Percentiles rank a stretch among this genome's conserved stretches.
Evolutionary conservation across 2,329 filamentous ascomycete genomes (phyloP).

Genomic region (Colletotrichum musicola): DNA sequence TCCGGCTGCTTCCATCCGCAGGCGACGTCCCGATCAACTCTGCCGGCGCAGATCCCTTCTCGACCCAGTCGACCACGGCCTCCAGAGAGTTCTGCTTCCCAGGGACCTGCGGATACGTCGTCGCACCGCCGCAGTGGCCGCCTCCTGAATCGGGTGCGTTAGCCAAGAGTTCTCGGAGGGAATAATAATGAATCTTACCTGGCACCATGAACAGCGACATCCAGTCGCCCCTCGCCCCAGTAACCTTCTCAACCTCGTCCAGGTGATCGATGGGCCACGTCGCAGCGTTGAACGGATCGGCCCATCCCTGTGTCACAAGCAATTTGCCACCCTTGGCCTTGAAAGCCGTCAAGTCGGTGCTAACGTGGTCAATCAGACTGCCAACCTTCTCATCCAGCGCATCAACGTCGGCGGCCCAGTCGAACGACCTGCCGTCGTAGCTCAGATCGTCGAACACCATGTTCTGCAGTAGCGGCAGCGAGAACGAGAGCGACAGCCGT

Average conservation of each 20-base stretch:
- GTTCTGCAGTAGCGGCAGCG: constrained; percentile 29
- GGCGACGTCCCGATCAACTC: background rate
- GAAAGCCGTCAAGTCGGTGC: constrained; percentile 23
- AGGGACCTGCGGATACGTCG: constrained; percentile 25
- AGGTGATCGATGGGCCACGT: constrained; percentile 28
- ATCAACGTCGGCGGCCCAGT: constrained; percentile 14
- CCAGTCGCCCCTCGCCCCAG: constrained; percentile 22
- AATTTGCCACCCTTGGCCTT: constrained; percentile 12
- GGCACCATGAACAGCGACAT: constrained; percentile 22
- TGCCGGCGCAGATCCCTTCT: background rate
- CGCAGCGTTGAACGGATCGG: constrained; percentile 25
- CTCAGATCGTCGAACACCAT: constrained; percentile 28
- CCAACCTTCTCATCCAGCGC: constrained; percentile 25
- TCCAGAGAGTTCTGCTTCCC: constrained; percentile 18
- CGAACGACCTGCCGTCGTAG: constrained; percentile 23
- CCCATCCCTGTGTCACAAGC: constrained; percentile 15
- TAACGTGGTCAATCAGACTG: constrained; percentile 13
- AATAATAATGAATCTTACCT: background rate
- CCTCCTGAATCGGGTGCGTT: constrained; percentile 16
- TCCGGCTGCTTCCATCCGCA: constrained; percentile 20
- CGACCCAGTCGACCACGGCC: constrained; percentile 18
- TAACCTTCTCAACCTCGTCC: constrained; percentile 48
- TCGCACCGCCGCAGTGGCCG: constrained; percentile 23
- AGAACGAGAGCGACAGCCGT: constrained; percentile 19
- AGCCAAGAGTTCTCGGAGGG: background rate